Conservation (phyloP, 805 yeast species). For the Barnettozyma populi region DNA sequence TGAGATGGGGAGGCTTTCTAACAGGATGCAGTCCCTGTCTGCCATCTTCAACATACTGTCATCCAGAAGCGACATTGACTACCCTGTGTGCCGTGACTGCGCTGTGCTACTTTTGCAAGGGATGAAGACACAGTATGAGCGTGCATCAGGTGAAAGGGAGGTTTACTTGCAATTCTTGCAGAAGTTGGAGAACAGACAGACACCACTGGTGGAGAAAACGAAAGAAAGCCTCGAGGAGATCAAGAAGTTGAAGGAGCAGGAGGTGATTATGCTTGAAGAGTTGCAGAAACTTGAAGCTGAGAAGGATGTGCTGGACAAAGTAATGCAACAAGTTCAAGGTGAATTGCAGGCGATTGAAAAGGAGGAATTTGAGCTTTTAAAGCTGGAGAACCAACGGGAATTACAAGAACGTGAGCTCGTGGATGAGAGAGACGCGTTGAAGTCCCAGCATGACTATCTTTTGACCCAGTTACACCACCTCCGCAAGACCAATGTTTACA, state of each 20-base stretch:
- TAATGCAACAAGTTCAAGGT: constrained; percentile 34
- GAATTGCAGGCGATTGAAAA: constrained; percentile 42
- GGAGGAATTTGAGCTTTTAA: constrained; percentile 43
- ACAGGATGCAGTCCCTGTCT: constrained; percentile 47
- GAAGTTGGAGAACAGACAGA: constrained; percentile 55
- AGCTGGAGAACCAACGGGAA: constrained; percentile 49
- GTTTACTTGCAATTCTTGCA: constrained; percentile 67
- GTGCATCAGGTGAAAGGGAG: constrained; percentile 71
- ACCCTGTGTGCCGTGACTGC: constrained; percentile 88
- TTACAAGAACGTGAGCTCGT: constrained; percentile 45
- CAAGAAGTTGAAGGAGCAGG: constrained; percentile 31
- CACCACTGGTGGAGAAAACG: constrained; percentile 29
- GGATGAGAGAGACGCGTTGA: constrained; percentile 56
- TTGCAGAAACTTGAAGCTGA: constrained; percentile 39
- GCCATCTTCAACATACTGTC: constrained; percentile 70
- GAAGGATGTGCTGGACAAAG: constrained; percentile 21
- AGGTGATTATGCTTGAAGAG: constrained; percentile 41
- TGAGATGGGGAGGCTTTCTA: constrained; percentile 38
- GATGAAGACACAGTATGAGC: constrained; percentile 65
- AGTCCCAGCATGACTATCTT: constrained; percentile 57
- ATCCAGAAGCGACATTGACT: constrained; percentile 67
- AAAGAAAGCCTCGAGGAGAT: constrained; percentile 22
- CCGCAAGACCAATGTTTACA: constrained; percentile 74
- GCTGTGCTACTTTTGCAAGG: constrained; percentile 59
- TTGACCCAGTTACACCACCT: constrained; percentile 63